These are phyloP conservation scores for Blastocystis sp. DNA, from an alignment of 352 stramenopile genomes.

Conservation along the genomic window DNA sequence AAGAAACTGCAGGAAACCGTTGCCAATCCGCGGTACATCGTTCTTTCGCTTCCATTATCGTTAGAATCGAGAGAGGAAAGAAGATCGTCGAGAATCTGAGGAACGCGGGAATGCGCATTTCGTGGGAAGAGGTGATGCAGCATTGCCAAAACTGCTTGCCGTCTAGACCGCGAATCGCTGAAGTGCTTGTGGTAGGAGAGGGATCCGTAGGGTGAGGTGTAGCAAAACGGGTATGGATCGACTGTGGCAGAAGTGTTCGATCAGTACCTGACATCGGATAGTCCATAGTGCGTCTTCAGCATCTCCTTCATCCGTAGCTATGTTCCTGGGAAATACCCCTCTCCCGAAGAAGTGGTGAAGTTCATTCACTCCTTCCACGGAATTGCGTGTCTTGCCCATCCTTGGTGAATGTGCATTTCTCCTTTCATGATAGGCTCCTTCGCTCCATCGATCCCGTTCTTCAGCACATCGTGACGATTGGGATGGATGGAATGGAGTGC, in stretches of 20 bases:
- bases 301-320: conserved; percentile 15
- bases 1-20: conserved; percentile 5
- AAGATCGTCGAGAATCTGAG: conserved; percentile 25
- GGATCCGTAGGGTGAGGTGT: too few relatives aligned
- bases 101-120: conserved; percentile 24
- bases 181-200: not conserved
- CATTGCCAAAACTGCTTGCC: conserved; percentile 46
- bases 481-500: conserved; percentile 65
- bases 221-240: not conserved
- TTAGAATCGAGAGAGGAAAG: conserved; percentile 44
- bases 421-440: conserved; percentile 19
- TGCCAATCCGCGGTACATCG: not conserved
- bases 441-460: not conserved
- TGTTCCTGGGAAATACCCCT: not conserved
- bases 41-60: not conserved
- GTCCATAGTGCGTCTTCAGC: not conserved
- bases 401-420: not conserved
- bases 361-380: conserved; percentile 19
- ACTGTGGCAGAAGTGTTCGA: conserved; percentile 41
- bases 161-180: conserved; percentile 42
- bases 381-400: conserved; percentile 34
- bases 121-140: conserved; percentile 45
- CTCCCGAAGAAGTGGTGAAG: conserved; percentile 26
- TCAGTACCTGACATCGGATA: not conserved
- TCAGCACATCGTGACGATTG: not conserved